Evolutionary conservation across 1,284 basidiomycete species (phyloP).

Genomic region (Boletus semigastroideus): DNA sequence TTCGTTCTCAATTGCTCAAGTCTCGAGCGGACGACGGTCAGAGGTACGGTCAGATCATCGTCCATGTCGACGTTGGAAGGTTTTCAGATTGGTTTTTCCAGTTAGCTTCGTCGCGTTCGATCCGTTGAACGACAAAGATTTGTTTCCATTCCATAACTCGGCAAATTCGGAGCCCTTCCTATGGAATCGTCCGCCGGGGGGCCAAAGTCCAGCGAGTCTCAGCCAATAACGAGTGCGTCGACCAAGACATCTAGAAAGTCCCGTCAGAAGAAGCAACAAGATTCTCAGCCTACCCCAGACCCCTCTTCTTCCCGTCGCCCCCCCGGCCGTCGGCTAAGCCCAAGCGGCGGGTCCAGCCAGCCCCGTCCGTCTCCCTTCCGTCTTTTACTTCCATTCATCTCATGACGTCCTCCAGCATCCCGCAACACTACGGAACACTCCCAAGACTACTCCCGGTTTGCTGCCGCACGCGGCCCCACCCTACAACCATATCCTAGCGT

Average conservation of each 20-base stretch:
- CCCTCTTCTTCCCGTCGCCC: slow-evolving; percentile 23
- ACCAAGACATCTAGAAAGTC: slow-evolving; percentile 40
- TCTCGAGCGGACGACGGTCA: slow-evolving; percentile 12
- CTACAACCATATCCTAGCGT: slow-evolving; percentile 53
- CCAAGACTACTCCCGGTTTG: slow-evolving; percentile 30
- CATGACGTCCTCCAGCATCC: slow-evolving; percentile 32
- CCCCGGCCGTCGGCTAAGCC: slow-evolving; percentile 30
- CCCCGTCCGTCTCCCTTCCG: slow-evolving; percentile 16
- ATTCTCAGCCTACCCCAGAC: slow-evolving; percentile 26
- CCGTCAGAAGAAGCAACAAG: slow-evolving; percentile 49
- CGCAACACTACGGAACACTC: slow-evolving; percentile 41
- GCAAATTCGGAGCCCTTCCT: slow-evolving; percentile 36
- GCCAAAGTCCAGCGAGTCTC: slow-evolving; percentile 39
- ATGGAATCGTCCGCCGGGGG: slow-evolving; percentile 35
- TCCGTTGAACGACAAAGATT: slow-evolving; percentile 9
- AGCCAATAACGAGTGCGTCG: slow-evolving; percentile 40
- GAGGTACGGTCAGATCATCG: slow-evolving; percentile 21
- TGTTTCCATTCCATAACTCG: slow-evolving; percentile 27
- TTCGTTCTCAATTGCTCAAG: slow-evolving; percentile 11
- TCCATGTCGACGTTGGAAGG: slow-evolving; percentile 6
- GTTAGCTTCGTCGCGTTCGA: slow-evolving; percentile 3
- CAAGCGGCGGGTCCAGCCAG: slow-evolving; percentile 16
- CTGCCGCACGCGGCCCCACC: slow-evolving; percentile 42
- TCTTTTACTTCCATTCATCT: neutral
- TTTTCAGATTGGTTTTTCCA: slow-evolving; percentile 14